Base-by-base conservation (phyloP, 441 rosid species). In the Adansonia gregorii region DNA sequence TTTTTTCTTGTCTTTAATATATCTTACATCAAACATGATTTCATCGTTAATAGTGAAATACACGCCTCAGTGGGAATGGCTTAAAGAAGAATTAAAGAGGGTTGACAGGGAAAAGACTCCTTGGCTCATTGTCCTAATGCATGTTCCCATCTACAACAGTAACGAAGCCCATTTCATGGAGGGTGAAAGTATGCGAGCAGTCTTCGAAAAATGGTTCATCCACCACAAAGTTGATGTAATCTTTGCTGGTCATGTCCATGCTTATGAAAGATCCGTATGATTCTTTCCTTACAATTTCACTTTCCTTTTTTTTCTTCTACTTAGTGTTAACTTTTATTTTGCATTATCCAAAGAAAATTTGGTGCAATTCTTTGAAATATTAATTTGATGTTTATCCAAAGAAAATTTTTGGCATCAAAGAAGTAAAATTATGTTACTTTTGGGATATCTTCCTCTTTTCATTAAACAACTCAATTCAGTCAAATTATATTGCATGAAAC, bases 241-340 rank as follows among this genome's bases (percentile, higher is more conserved):
- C 80, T 91, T 91, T 84, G 92, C 92, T 70, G 95, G 92, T 48
- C 95, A 91, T 76, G 95, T 88, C 84, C 93, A 91, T 82, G 93
- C 95, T 70, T 91, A 90, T 78, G 95, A 91, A 82, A 86, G 93
- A 91, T 91, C 93, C 71, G 95, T 89, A 86, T 73, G 83, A 45
- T 41, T 82, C 76, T 81, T 69, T 69, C 54, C 78, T 68, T 24
- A 45, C 66, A 56, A 52, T 73, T 52, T 66, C 14, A 49, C 41
- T 67, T 65, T 22, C 12, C 11, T 24, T 45, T 60, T 35, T 39
- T 8, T 9, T 10, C 43, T 74, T 22, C 20, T 52, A 54, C 15
- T 52, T 71, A 15, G 45, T 24, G n/a, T 35, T 31, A 9, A 9
- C 24, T 43, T 67, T 52, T 20, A 61, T 72, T 54, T 67, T 68